phyloP scores from a whole-genome alignment of 345 rosid genomes.

The Clarkia xantiana region DNA sequence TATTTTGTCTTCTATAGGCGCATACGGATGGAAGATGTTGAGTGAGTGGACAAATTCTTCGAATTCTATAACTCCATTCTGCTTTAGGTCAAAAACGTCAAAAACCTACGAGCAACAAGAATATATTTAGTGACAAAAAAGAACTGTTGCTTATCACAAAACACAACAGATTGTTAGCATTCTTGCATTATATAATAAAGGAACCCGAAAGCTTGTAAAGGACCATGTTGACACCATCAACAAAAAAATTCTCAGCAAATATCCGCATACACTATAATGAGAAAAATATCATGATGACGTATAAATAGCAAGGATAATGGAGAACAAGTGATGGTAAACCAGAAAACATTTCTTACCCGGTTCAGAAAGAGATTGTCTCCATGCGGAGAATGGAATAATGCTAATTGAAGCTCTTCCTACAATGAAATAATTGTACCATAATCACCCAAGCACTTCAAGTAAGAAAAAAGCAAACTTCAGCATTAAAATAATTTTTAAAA shows the following conservation, averaged over 20 bases:
- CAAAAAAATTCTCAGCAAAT: too few species aligned
- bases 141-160: background rate
- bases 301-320: too few species aligned
- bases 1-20: slow-evolving; percentile 58
- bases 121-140: background rate
- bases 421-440: slow-evolving; percentile 1
- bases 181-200: too few species aligned
- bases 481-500: background rate
- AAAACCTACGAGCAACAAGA: slow-evolving; percentile 32
- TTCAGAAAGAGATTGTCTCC: slow-evolving; percentile 43
- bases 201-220: too few species aligned
- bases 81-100: slow-evolving; percentile 67
- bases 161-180: too few species aligned
- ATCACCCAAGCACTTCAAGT: background rate
- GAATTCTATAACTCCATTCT: slow-evolving; percentile 74
- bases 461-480: background rate
- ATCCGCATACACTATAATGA: too few species aligned
- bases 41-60: slow-evolving; percentile 68
- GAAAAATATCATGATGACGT: too few species aligned
- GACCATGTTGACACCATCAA: too few species aligned
- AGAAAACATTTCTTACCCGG: slow-evolving; percentile 21
- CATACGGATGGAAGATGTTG: slow-evolving; percentile 61
- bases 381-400: slow-evolving; percentile 23
- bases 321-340: background rate
- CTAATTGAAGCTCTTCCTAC: slow-evolving; percentile 55